Percentiles rank a stretch among this genome's conserved stretches.
These are phyloP conservation scores for Globisporangium uncinulatum DNA, from an alignment of 352 stramenopile species.

Conservation along the genomic window DNA sequence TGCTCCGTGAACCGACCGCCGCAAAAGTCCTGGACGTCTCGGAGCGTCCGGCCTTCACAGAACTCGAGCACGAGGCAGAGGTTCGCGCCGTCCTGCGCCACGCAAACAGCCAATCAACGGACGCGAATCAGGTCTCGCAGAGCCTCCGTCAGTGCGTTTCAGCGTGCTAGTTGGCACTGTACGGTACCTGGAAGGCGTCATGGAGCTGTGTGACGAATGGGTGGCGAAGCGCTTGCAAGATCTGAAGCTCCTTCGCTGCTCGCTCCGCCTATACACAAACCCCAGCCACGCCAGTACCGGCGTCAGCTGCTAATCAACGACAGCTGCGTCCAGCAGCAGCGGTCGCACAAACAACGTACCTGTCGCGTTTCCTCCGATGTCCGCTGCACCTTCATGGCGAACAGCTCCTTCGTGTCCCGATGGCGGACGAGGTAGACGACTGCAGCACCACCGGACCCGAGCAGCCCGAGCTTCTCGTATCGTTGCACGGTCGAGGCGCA, in stretches of 20 bases:
- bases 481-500: slow-evolving; percentile 2
- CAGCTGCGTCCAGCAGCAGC: too few species aligned
- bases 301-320: neutral
- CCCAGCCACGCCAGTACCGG: neutral
- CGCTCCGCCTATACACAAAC: slow-evolving; percentile 11
- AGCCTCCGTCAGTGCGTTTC: neutral
- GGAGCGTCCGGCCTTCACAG: slow-evolving; percentile 21
- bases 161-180: neutral
- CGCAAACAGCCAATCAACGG: neutral
- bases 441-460: slow-evolving; percentile 21
- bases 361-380: slow-evolving; percentile 11
- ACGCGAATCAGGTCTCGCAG: neutral
- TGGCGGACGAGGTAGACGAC: slow-evolving; percentile 30
- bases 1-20: slow-evolving; percentile 11
- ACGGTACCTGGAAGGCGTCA: slow-evolving; percentile 15
- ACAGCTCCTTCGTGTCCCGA: slow-evolving; percentile 9
- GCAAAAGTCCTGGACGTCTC: slow-evolving; percentile 15
- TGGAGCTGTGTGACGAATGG: slow-evolving; percentile 24
- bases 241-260: slow-evolving; percentile 20
- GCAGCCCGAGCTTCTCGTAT: slow-evolving; percentile 24
- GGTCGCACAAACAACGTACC: neutral
- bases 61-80: slow-evolving; percentile 25
- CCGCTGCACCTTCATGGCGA: slow-evolving; percentile 26
- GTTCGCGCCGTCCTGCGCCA: slow-evolving; percentile 12
- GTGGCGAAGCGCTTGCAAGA: slow-evolving; percentile 22